Conservation (phyloP, 768 basidiomycete species). For the Royoungia palumana region DNA sequence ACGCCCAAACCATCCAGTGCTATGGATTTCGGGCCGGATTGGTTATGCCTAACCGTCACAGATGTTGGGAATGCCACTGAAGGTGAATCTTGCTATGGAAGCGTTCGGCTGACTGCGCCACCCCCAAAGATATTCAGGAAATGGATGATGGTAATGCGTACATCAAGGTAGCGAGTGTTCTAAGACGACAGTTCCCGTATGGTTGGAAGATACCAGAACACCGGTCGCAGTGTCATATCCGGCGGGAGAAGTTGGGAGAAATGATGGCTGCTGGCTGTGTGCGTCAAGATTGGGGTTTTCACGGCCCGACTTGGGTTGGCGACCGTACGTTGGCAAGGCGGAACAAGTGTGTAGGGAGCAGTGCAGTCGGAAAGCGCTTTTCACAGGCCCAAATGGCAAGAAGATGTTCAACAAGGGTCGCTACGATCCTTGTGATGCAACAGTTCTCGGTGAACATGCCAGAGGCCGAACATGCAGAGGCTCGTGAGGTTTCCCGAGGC, state of each 20-base stretch:
- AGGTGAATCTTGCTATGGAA: conserved; percentile 1
- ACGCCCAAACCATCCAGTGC: conserved; percentile 26
- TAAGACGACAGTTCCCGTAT: not conserved
- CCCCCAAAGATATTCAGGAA: not conserved
- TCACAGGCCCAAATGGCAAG: not conserved
- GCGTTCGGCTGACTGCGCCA: not conserved
- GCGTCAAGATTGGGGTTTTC: not conserved
- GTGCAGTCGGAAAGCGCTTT: conserved; percentile 1
- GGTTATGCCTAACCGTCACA: not conserved
- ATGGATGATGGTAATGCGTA: not conserved
- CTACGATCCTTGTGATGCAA: not conserved
- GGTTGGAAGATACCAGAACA: not conserved
- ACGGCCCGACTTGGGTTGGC: not conserved
- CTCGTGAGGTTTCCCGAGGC: too few species aligned
- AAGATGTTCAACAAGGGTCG: not conserved
- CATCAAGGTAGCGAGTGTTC: not conserved
- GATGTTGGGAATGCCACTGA: not conserved
- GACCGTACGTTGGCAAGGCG: conserved; percentile 1
- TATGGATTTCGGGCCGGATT: conserved; percentile 3
- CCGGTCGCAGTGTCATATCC: not conserved
- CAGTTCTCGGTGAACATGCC: conserved; percentile 9
- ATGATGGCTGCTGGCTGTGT: not conserved
- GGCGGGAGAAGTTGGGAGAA: not conserved
- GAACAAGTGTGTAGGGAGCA: not conserved
- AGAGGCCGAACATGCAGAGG: not conserved